phyloP scores from a whole-genome alignment of 78 protist genomes.

The Dictyostelium citrinum region DNA sequence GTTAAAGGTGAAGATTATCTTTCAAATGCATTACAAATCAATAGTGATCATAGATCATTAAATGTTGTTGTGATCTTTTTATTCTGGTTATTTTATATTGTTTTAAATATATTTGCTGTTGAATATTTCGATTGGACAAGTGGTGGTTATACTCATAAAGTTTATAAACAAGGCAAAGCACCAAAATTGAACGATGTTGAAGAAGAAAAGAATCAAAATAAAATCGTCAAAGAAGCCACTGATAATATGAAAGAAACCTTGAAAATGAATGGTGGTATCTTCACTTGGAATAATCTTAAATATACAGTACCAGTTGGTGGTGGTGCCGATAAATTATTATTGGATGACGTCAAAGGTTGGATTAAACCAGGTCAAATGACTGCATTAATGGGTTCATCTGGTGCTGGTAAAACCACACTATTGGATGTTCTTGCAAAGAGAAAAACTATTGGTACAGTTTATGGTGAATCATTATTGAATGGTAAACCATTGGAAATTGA shows the following conservation, averaged over 20 bases:
- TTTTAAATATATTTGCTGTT: conserved; percentile 23
- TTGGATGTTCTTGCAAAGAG: too few relatives aligned
- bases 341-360: too few relatives aligned
- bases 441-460: too few relatives aligned
- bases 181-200: conserved; percentile 66
- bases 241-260: conserved; percentile 45
- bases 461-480: too few relatives aligned
- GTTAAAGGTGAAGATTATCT: conserved; percentile 37
- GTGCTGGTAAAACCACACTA: too few relatives aligned
- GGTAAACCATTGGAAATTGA: too few relatives aligned
- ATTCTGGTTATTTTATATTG: conserved; percentile 38
- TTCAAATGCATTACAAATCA: background rate
- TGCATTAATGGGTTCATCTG: too few relatives aligned
- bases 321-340: too few relatives aligned
- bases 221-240: conserved; percentile 72
- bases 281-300: conserved; percentile 59
- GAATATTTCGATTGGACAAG: conserved; percentile 62
- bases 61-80: background rate
- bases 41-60: background rate
- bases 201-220: conserved; percentile 58
- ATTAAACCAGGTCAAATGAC: too few relatives aligned
- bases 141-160: conserved; percentile 75
- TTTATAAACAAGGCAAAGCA: conserved; percentile 64
- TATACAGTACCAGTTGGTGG: conserved; percentile 72
- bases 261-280: conserved; percentile 46